These are phyloP conservation scores for Hypsizygus marmoreus DNA, from an alignment of 768 basidiomycete genomes.

Conservation along the genomic window DNA sequence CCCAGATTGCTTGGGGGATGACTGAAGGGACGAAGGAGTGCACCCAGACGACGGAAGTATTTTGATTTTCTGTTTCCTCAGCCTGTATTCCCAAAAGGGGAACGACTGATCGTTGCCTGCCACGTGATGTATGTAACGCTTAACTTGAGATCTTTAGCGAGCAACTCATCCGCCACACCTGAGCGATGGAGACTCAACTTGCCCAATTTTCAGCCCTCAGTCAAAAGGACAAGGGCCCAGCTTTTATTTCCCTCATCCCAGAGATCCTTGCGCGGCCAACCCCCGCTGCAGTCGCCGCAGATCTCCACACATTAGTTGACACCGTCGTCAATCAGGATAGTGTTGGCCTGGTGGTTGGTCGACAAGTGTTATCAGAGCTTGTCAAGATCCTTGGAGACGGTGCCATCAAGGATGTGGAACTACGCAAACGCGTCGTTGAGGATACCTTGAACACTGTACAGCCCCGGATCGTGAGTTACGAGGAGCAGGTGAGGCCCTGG, in stretches of 20 bases:
- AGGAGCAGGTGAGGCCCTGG: conserved; percentile 78
- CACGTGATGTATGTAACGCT: not conserved
- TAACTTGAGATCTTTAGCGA: not conserved
- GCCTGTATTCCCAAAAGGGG: too few relatives aligned
- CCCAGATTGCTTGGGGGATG: too few relatives aligned
- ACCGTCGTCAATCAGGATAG: conserved; percentile 81
- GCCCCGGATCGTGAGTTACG: conserved; percentile 85
- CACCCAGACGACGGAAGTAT: not conserved
- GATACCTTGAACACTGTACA: conserved; percentile 72
- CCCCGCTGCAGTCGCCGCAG: conserved; percentile 43
- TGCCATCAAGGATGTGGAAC: conserved; percentile 50
- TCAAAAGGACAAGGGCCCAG: conserved; percentile 86
- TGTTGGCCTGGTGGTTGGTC: conserved; percentile 83
- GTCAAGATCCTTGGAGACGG: conserved; percentile 68
- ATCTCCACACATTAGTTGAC: conserved; percentile 75
- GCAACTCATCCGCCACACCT: too few relatives aligned
- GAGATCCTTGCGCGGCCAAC: conserved; percentile 60
- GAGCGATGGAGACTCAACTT: conserved; percentile 70
- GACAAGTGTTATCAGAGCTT: conserved; percentile 85
- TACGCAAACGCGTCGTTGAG: conserved; percentile 74
- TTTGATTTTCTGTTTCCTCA: too few relatives aligned
- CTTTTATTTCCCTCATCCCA: conserved; percentile 69
- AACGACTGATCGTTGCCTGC: not conserved
- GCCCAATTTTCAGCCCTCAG: conserved; percentile 60
- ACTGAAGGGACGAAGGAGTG: not conserved